A percentile compares a stretch with the other conserved stretches of the same genome.
phyloP scores from a whole-genome alignment of 2,329 filamentous ascomycete species.

The Pseudofabraea citricarpa region DNA sequence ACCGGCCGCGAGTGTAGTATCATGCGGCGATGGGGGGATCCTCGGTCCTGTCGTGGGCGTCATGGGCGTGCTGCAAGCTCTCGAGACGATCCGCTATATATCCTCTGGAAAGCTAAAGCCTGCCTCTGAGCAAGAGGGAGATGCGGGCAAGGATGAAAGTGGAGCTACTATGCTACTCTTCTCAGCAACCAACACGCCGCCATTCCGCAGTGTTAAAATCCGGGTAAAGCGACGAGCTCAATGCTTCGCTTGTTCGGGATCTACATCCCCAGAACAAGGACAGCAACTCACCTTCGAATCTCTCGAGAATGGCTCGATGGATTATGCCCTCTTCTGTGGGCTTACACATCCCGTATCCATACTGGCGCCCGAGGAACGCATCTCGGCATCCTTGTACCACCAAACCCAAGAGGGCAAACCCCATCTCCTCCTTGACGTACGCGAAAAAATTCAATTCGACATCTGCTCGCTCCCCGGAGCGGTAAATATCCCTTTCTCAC shows the following conservation, averaged over 20 bases:
- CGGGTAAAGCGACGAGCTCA: constrained; percentile 56
- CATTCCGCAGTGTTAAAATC: constrained; percentile 73
- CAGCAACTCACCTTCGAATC: constrained; percentile 56
- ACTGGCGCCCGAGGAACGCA: constrained; percentile 59
- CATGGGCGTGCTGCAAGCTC: constrained; percentile 89
- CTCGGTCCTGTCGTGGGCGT: constrained; percentile 86
- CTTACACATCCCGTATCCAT: constrained; percentile 47
- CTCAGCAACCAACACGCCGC: constrained; percentile 44
- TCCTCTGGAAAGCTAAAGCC: constrained; percentile 29
- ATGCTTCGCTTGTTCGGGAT: constrained; percentile 70
- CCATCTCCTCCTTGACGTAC: constrained; percentile 72
- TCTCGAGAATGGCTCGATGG: constrained; percentile 61
- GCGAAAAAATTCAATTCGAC: constrained; percentile 79
- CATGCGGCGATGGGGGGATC: constrained; percentile 90
- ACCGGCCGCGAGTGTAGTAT: constrained; percentile 74
- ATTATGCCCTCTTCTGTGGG: constrained; percentile 87
- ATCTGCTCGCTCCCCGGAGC: constrained; percentile 73
- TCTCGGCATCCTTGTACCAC: constrained; percentile 58
- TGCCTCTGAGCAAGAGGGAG: not conserved
- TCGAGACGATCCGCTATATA: constrained; percentile 85
- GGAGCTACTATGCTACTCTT: constrained; percentile 38
- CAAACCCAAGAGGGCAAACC: constrained; percentile 16
- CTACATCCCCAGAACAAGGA: constrained; percentile 38
- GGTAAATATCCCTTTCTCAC: constrained; percentile 68
- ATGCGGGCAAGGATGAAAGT: constrained; percentile 8